Base-by-base conservation (phyloP, 148 eudicot species). In the Camellia lanceoleosa region DNA sequence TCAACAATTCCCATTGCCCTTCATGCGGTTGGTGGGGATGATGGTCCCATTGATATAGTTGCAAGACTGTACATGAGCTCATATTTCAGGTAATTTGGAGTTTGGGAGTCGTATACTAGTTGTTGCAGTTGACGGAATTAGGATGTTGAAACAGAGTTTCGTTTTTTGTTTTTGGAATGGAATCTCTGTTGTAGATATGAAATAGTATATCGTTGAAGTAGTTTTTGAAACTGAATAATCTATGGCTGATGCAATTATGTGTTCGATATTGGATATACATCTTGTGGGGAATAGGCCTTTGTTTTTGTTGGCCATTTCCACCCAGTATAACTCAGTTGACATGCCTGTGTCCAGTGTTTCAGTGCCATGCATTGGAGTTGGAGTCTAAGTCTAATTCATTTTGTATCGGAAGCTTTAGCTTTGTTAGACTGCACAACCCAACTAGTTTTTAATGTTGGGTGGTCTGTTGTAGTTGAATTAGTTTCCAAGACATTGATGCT, bases 1-100 rank as follows among this genome's bases (percentile, higher is more conserved):
- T 91, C 97, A 12, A 90, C 92, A n/a, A 84, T 93, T 47, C 92
- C 99, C 47, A 92, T 95, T 47, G 95, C 91, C 3, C 91, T 95
- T 71, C 90, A 89, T 81, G 95, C 97, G 49, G 69, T 93, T 75
- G 99, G 98, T 12, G 99, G 98, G 73, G 97, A 92, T 56, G 90
- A 91, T 79, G 97, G 97, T 6, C 92, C 99, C 16, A 84, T 89
- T 75, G 99, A 93, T 86, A 89, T 95, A 75, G 92, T 79, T 79
- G 95, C 91, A 67, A 92, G 97, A 84, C 80, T 96, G 74, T 96
- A 90, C 59, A 74, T 87, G 79, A 84, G 89, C 81, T 91, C 99
- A 16, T 96, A 93, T 82, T 85, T 87, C 71, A 82, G 83, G 74
- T 92, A 83, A 86, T 54, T 74, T 18, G 23, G 78, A 13, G 41